These are phyloP conservation scores for Athelia psychrophila DNA, from an alignment of 1,284 basidiomycete genomes.

Conservation along the genomic window DNA sequence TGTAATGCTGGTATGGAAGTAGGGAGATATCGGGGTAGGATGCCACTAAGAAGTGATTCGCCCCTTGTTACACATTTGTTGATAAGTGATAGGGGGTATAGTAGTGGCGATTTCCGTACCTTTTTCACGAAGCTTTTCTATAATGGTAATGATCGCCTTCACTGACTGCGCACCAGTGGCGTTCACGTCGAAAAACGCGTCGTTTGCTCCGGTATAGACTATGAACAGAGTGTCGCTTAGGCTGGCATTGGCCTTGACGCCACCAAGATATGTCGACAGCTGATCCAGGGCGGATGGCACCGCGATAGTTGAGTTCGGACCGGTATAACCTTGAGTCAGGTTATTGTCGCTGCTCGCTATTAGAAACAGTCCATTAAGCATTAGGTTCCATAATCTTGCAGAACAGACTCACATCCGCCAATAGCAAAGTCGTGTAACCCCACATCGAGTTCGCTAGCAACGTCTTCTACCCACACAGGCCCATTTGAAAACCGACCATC, in stretches of 20 bases:
- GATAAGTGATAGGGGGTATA: not conserved
- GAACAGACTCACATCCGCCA: not conserved
- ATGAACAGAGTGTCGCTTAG: not conserved
- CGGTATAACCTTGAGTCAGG: not conserved
- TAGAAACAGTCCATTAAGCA: not conserved
- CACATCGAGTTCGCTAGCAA: not conserved
- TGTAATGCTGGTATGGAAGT: not conserved
- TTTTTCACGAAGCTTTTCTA: not conserved
- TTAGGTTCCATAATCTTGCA: not conserved
- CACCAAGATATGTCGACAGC: not conserved
- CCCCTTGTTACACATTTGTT: not conserved
- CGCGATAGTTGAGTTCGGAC: not conserved
- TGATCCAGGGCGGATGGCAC: not conserved
- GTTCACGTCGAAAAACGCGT: slow-evolving; percentile 1
- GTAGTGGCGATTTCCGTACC: not conserved
- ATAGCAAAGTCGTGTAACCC: not conserved
- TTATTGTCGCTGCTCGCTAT: not conserved
- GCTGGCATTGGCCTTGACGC: not conserved
- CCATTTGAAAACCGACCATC: not conserved
- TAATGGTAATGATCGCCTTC: not conserved
- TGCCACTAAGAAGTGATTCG: not conserved
- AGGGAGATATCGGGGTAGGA: not conserved
- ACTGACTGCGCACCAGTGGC: not conserved
- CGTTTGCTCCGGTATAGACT: not conserved
- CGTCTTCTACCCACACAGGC: not conserved